Evolutionary conservation across 2,329 filamentous ascomycete genomes (phyloP).

Genomic region (Colletotrichum limetticola): DNA sequence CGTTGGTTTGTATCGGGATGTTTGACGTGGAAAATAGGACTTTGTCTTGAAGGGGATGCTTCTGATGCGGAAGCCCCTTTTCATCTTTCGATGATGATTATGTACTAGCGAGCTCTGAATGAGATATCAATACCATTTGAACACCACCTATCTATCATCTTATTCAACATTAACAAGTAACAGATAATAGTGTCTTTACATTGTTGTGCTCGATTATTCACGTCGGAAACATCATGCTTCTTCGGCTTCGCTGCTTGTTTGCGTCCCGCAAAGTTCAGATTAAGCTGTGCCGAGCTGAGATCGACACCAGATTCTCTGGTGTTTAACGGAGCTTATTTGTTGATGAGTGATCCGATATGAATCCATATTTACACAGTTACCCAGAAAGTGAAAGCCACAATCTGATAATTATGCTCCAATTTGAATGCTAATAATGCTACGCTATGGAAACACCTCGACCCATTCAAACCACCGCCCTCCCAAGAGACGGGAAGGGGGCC

Average conservation of each 20-base stretch:
- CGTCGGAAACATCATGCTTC: not conserved
- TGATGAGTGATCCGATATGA: too few relatives aligned
- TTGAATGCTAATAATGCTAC: conserved; percentile 1
- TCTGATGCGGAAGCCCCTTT: not conserved
- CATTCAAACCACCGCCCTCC: not conserved
- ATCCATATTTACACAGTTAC: too few relatives aligned
- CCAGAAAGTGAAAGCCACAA: not conserved
- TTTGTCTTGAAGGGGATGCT: not conserved
- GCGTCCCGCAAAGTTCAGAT: not conserved
- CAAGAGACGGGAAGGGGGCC: not conserved
- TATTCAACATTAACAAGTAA: too few relatives aligned
- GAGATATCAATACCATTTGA: not conserved
- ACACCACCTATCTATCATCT: not conserved
- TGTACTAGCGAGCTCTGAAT: not conserved
- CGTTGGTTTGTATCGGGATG: not conserved
- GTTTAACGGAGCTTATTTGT: too few relatives aligned
- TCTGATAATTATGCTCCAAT: not conserved
- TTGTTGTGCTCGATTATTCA: too few relatives aligned
- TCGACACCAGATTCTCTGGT: too few relatives aligned
- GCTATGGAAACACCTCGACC: not conserved
- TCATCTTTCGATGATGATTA: not conserved
- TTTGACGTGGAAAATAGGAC: not conserved
- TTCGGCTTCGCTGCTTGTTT: too few relatives aligned
- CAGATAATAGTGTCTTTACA: too few relatives aligned
- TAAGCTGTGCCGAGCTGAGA: not conserved